Evolutionary conservation across 257 asterid genomes (phyloP), one percentile per base, ranked within the genome.

Genomic region (Plantago elongata): DNA sequence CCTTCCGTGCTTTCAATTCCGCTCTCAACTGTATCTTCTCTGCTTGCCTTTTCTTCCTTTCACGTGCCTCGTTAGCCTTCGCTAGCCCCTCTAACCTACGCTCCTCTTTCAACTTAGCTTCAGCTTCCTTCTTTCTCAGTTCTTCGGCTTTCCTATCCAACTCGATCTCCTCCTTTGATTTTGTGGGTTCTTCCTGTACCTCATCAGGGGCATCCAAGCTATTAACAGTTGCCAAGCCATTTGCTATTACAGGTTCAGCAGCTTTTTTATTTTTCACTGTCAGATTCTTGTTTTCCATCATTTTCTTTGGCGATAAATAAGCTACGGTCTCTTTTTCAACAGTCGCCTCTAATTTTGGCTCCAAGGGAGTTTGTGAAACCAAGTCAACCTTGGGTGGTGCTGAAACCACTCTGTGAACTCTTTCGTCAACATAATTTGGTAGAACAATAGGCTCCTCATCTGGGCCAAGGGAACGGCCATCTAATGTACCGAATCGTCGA

Each of bases 51-150:
- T 77, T 86, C 84, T 92, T 92, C 93, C 96, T 83, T 74, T 90
- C 98, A 3, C 87, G 79, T 15, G 97, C 99, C 76, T 86, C 96
- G 18, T 78, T 71, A 52, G 97, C 97, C 88, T 92, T 92, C 2
- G 75, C 80, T 12, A 75, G 77, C 67, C 77, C 97, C 79, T 93
- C 97, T 71, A 79, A 54, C 57, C 91, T 80, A 0, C 82, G 83
- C 52, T 81, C 94, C 81, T 87, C 99, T 75, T 79, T 89, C 83
- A 85, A 63, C 70, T 81, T 73, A 57, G 79, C 84, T 68, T 75
- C 94, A 9, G 62, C 74, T 64, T 82, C 89, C 61, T 37, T 71
- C 71, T 70, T 82, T 49, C 73, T 78, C 67, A 52, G 59, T 67
- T 81, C 89, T 65, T 91, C 93, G 57, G 72, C 95, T 75, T 71